Evolutionary conservation across 2,329 filamentous ascomycete genomes (phyloP).

Genomic region (Blastomyces gilchristii): DNA sequence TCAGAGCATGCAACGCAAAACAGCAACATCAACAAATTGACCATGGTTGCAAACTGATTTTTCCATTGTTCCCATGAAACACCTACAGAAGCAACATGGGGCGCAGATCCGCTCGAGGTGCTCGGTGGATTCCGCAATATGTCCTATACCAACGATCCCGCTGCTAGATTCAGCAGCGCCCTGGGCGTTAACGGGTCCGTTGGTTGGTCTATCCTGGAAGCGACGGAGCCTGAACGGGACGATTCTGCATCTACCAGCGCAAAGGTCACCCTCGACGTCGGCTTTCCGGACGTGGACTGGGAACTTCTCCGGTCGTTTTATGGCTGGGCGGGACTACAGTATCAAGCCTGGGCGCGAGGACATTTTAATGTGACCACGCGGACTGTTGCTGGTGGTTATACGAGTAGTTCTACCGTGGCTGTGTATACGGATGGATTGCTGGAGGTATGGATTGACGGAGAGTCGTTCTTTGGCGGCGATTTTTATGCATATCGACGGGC

Average conservation of each 20-base stretch:
- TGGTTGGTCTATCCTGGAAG: conserved; percentile 37
- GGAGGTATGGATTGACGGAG: conserved; percentile 44
- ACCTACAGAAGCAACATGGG: conserved; percentile 46
- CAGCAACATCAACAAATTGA: conserved; percentile 13
- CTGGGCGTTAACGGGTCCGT: conserved; percentile 42
- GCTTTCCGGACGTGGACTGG: conserved; percentile 46
- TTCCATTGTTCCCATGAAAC: neutral
- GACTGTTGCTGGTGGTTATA: conserved; percentile 22
- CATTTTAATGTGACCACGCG: conserved; percentile 28
- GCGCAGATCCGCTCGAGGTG: conserved; percentile 47
- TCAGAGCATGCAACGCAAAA: neutral
- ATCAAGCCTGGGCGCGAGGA: conserved; percentile 49
- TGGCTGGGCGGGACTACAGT: conserved; percentile 50
- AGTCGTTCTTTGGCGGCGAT: conserved; percentile 48
- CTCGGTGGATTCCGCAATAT: conserved; percentile 44
- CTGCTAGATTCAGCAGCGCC: conserved; percentile 40
- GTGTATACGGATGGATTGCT: conserved; percentile 41
- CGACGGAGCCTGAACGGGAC: conserved; percentile 22
- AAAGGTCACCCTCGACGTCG: conserved; percentile 30
- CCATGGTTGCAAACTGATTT: neutral
- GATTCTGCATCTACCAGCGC: conserved; percentile 24
- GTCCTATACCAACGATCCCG: conserved; percentile 27
- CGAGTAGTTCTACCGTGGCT: conserved; percentile 21
- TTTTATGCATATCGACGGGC: conserved; percentile 44
- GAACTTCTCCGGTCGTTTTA: conserved; percentile 43